These are phyloP conservation scores for Chrysanthemum makinoi DNA, from an alignment of 129 eudicot species.

Conservation along the genomic window DNA sequence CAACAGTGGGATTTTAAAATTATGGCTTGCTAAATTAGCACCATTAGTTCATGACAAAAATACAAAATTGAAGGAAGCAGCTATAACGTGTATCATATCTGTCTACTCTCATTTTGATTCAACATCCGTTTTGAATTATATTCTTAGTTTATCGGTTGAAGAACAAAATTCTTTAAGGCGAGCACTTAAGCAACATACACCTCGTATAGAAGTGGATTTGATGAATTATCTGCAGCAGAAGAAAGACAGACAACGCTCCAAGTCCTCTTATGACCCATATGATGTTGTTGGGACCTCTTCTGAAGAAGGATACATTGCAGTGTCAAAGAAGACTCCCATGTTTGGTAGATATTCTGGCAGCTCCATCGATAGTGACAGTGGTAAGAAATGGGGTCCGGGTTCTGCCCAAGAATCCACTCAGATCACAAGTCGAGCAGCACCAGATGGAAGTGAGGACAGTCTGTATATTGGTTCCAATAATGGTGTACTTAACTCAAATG, in stretches of 20 bases:
- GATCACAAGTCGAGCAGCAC: constrained; percentile 30
- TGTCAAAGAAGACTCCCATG: constrained; percentile 61
- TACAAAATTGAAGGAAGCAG: constrained; percentile 80
- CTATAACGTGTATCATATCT: constrained; percentile 85
- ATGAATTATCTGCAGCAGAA: constrained; percentile 94
- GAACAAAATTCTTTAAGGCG: constrained; percentile 93
- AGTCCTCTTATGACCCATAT: constrained; percentile 73
- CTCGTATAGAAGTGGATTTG: constrained; percentile 96
- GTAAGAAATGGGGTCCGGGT: constrained; percentile 72
- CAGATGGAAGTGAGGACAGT: constrained; percentile 49
- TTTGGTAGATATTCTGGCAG: constrained; percentile 80
- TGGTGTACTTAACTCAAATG: constrained; percentile 39
- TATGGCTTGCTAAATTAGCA: constrained; percentile 90
- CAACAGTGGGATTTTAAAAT: constrained; percentile 70
- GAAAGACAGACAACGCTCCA: constrained; percentile 80
- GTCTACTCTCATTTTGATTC: constrained; percentile 88
- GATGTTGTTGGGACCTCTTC: constrained; percentile 87
- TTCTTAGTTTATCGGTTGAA: constrained; percentile 91
- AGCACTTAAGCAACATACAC: constrained; percentile 93
- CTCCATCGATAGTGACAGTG: constrained; percentile 79
- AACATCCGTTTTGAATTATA: constrained; percentile 66
- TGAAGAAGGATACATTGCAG: constrained; percentile 79
- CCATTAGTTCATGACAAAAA: constrained; percentile 90
- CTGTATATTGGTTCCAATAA: constrained; percentile 40
- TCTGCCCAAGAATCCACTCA: constrained; percentile 54